phyloP scores from a whole-genome alignment of 768 basidiomycete genomes.

The Russula abietina region DNA sequence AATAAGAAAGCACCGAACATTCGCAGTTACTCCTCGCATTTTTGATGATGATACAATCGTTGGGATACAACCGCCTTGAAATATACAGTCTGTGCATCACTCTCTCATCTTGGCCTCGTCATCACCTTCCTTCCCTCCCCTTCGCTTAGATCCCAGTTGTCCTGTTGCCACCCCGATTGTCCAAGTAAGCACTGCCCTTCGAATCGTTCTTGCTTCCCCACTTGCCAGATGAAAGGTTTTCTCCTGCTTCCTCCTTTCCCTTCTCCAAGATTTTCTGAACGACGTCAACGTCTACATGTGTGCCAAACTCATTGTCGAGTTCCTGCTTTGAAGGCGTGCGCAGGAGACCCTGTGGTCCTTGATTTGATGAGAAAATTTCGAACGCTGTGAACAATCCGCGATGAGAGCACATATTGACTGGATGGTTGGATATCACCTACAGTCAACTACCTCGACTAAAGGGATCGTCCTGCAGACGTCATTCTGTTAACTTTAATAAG shows the following conservation, averaged over 20 bases:
- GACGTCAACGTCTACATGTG: constrained; percentile 59
- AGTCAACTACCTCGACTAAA: constrained; percentile 73
- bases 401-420: not conserved
- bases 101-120: not conserved
- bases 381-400: constrained; percentile 45
- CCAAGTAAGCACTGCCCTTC: constrained; percentile 17
- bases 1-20: not conserved
- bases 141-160: constrained; percentile 20
- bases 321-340: constrained; percentile 79
- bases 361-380: constrained; percentile 59
- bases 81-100: not conserved
- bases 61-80: not conserved
- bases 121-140: not conserved
- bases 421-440: constrained; percentile 39
- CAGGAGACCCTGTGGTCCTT: constrained; percentile 74
- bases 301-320: constrained; percentile 66
- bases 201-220: constrained; percentile 26
- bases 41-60: not conserved
- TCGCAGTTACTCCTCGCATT: too few species aligned
- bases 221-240: constrained; percentile 36
- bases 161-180: constrained; percentile 16
- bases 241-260: constrained; percentile 53
- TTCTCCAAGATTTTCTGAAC: constrained; percentile 52
- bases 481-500: not conserved
- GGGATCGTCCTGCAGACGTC: constrained; percentile 50